Base-by-base conservation (phyloP, 306 rosid genomes). In the Cicer yamashitae region DNA sequence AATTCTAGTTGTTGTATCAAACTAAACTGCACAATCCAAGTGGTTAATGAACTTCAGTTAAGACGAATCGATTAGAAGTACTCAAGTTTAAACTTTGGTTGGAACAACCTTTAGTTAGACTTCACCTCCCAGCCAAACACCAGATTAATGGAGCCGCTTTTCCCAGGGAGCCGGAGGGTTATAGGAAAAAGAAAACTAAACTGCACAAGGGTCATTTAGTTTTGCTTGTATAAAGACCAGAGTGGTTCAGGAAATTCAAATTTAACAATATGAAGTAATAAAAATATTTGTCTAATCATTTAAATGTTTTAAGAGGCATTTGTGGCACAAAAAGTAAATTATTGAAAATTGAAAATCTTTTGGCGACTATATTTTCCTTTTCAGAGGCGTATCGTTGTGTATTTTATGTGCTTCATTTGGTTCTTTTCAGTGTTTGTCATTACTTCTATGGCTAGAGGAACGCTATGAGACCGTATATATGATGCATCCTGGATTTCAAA, bases 401-500 rank as follows among this genome's bases (percentile, higher is more conserved):
- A 41, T 60, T 70, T 76, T 50, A 75, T 54, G 10, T 9, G 66
- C 59, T 68, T 71, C 56, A 3, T 70, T 71, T 70, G 38, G 39
- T 79, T 52, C 75, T 65, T 73, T 83, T 44, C 94, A 94, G 98
- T 94, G 98, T 59, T 63, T 91, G 25, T 90, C 98, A 6, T 81
- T 94, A 63, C 82, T 87, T 57, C 72, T 94, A 20, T 94, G 98
- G 98, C 79, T 94, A 85, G 96, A 87, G 73, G 99, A 94, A 75
- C 96, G 97, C 17, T 94, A 86, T 1, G 96, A 91, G 78, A 85
- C 91, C 0, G 87, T 90, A 20, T 94, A 92, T 57, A 85, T n/a
- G 18, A 93, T 83, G 53, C 99, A 94, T 79, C 97, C 99, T 5
- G 99, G 97, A 69, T 94, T 90, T 80, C 96, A 92, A 73, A 86